Evolutionary conservation across 2,329 filamentous ascomycete species (phyloP), one percentile per base, ranked within the genome.

Genomic region (Ambrosiella beaveri): DNA sequence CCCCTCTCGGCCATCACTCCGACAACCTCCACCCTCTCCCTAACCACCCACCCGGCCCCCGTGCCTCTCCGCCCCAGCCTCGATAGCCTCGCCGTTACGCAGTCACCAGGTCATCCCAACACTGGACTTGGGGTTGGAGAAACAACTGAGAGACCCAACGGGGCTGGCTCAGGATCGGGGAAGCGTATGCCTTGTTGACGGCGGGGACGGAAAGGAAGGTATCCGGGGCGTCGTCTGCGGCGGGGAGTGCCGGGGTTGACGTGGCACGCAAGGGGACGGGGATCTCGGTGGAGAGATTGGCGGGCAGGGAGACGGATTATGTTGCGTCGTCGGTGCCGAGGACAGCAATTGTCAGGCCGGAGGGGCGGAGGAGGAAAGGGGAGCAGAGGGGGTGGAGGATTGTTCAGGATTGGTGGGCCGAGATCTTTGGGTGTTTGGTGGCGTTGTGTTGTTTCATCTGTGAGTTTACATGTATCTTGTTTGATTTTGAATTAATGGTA

Each of bases 381-480:
- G 9, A 36, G 38, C 3, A n/a, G 45, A 17, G 9, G 47, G 5
- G 47, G 27, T 27, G 19, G 47, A 51, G 17, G 19, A 19, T 51
- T n/a, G 15, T 51, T 8, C 11, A 36, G 47, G 47, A 51, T 11
- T 59, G 57, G 57, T 17, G 15, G 19, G n/a, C n/a, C 5, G 57
- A 59, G 40, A 50, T 59, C 11, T n/a, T 56, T 49, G 55, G 58
- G 17, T 60, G 50, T 41, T 19, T 37, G 8, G 35, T 57, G 19
- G 40, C 40, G 7, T 35, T 60, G 12, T 54, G 49, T 37, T 61
- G 56, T 40, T 47, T 58, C 7, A 45, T 55, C 9, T 44, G 56
- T 61, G 27, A 52, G 54, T 49, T 13, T 44, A 17, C n/a, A 27
- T 15, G 7, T 19, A 15, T 41, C n/a, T 41, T 41, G 11, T 41